phyloP scores from a whole-genome alignment of 768 basidiomycete species.

The Podaxis mareebaensis region DNA sequence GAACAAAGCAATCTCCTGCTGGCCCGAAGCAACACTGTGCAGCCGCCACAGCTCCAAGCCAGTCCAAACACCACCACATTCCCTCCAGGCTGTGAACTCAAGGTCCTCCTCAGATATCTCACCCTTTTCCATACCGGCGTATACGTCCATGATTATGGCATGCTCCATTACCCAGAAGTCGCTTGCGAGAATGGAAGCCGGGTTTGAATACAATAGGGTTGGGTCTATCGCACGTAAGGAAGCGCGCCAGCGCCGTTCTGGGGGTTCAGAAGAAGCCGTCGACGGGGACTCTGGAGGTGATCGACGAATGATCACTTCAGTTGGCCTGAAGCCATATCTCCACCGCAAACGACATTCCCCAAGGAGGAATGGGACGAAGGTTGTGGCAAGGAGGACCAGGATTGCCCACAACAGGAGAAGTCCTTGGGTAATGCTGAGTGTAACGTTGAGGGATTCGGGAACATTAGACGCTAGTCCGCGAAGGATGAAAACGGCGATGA shows the following conservation, averaged over 20 bases:
- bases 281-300: constrained; percentile 21
- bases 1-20: constrained; percentile 30
- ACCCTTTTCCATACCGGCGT: constrained; percentile 24
- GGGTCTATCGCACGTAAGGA: constrained; percentile 30
- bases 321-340: constrained; percentile 29
- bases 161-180: constrained; percentile 34
- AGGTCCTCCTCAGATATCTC: constrained; percentile 28
- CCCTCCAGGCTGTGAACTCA: constrained; percentile 33
- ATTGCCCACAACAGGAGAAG: constrained; percentile 28
- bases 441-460: constrained; percentile 20
- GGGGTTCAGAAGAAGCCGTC: constrained; percentile 18
- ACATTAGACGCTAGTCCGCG: constrained; percentile 22
- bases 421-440: constrained; percentile 29
- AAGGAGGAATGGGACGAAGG: constrained; percentile 32
- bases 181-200: constrained; percentile 29
- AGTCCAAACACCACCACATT: constrained; percentile 27
- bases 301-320: constrained; percentile 32
- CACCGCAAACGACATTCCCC: constrained; percentile 34
- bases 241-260: constrained; percentile 27
- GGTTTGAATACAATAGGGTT: constrained; percentile 27
- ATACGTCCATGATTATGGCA: constrained; percentile 29
- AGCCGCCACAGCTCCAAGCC: constrained; percentile 31
- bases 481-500: constrained; percentile 21
- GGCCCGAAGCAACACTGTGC: constrained; percentile 30
- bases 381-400: constrained; percentile 27